Evolutionary conservation across 2,329 filamentous ascomycete genomes (phyloP).

Genomic region (Fusarium temperatum): DNA sequence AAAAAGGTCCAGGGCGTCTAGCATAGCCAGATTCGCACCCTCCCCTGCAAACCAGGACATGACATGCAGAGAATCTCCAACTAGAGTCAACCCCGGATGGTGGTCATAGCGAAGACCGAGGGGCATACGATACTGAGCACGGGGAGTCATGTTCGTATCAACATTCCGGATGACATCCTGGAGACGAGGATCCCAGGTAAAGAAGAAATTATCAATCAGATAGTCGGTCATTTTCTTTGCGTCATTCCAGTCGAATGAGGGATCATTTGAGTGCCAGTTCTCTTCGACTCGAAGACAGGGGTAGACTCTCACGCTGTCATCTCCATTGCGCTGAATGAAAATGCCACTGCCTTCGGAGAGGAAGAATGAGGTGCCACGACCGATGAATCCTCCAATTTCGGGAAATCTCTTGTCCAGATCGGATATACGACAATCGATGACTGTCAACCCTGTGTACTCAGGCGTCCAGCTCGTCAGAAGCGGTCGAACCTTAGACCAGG

Average conservation of each 20-base stretch:
- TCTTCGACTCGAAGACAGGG: neutral
- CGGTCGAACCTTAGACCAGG: neutral
- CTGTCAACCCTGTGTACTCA: neutral
- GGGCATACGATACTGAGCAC: neutral
- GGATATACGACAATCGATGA: neutral
- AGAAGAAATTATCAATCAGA: neutral
- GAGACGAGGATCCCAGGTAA: neutral
- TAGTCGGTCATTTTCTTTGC: neutral
- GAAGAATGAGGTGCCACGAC: neutral
- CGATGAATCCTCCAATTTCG: neutral
- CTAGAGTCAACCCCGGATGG: rapidly evolving
- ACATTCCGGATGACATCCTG: neutral
- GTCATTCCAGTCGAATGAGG: neutral
- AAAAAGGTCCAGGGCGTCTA: neutral
- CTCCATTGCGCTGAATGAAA: neutral
- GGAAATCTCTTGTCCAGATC: neutral
- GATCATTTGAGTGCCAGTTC: neutral
- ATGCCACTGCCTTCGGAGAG: neutral
- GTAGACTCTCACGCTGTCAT: neutral
- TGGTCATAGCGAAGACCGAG: rapidly evolving
- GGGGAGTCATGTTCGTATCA: neutral
- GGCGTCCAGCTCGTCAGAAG: neutral
- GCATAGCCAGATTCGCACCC: neutral
- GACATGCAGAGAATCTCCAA: neutral
- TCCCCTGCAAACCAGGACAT: neutral